Percentiles rank a stretch among this genome's conserved stretches.
Evolutionary conservation across 2,329 filamentous ascomycete genomes (phyloP).

Genomic region (Rutstroemia sp.): DNA sequence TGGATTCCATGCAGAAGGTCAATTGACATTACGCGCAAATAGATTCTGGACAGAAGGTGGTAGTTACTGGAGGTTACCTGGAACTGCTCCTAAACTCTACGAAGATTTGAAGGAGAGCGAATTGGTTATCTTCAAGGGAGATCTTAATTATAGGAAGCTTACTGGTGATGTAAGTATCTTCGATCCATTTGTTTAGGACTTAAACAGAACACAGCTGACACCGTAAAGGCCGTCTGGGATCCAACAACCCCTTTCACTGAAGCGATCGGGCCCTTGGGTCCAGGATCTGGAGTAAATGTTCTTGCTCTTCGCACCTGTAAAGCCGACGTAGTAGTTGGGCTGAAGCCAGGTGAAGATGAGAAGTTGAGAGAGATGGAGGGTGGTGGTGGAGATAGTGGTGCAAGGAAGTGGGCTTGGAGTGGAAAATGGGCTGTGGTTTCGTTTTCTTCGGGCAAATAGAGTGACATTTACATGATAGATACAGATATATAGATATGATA

Average conservation of each 20-base stretch:
- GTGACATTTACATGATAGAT: neutral
- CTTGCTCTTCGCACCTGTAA: constrained; percentile 91
- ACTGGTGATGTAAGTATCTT: constrained; percentile 67
- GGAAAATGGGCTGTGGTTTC: constrained; percentile 97
- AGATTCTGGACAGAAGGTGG: constrained; percentile 85
- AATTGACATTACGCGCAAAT: constrained; percentile 76
- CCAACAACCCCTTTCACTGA: constrained; percentile 77
- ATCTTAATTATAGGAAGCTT: constrained; percentile 92
- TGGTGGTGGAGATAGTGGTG: constrained; percentile 57
- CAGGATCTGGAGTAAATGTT: constrained; percentile 73
- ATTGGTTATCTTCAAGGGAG: constrained; percentile 93
- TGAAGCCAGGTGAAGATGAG: constrained; percentile 78
- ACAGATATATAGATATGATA: neutral
- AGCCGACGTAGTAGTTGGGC: constrained; percentile 86
- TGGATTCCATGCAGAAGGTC: constrained; percentile 70
- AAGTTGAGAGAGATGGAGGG: constrained; percentile 59
- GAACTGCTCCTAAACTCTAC: constrained; percentile 57
- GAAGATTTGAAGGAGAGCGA: constrained; percentile 77
- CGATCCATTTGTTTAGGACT: constrained; percentile 3
- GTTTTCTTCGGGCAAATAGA: constrained; percentile 61
- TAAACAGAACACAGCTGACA: constrained; percentile 6
- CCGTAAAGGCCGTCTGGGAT: constrained; percentile 64
- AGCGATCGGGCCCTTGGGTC: constrained; percentile 80
- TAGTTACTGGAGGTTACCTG: constrained; percentile 81
- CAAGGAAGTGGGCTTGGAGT: constrained; percentile 87